Conservation (phyloP, 73 alveolate genomes). For the Paramecium sonneborni region DNA sequence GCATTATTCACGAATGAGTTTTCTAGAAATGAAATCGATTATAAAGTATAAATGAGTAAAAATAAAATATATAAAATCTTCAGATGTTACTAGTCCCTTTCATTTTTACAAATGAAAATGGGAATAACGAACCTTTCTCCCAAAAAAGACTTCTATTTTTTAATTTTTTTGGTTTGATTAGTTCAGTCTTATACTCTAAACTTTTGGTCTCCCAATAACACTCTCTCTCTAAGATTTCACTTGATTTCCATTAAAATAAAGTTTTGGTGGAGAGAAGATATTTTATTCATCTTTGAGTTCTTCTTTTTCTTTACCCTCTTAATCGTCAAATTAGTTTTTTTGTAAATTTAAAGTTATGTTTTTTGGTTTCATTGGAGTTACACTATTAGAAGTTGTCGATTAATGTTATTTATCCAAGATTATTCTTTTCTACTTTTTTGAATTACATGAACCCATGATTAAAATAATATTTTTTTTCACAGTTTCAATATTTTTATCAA, state of each 20-base stretch:
- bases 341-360: background rate
- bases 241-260: background rate
- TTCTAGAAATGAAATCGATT: background rate
- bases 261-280: background rate
- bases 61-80: background rate
- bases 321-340: background rate
- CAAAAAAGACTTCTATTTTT: background rate
- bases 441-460: background rate
- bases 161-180: background rate
- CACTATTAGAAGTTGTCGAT: background rate
- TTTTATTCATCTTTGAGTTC: background rate
- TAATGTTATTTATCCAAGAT: background rate
- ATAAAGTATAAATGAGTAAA: background rate
- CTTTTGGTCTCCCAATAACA: background rate
- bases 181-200: background rate
- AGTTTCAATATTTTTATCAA: background rate
- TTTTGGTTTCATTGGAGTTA: background rate
- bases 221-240: background rate
- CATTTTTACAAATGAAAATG: background rate
- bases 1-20: too few relatives aligned
- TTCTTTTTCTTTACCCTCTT: background rate
- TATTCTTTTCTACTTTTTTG: background rate
- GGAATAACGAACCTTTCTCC: background rate
- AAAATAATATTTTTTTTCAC: background rate
- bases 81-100: background rate